Evolutionary conservation across 2,329 filamentous ascomycete species (phyloP).

Genomic region (Waltergamsia citrina): DNA sequence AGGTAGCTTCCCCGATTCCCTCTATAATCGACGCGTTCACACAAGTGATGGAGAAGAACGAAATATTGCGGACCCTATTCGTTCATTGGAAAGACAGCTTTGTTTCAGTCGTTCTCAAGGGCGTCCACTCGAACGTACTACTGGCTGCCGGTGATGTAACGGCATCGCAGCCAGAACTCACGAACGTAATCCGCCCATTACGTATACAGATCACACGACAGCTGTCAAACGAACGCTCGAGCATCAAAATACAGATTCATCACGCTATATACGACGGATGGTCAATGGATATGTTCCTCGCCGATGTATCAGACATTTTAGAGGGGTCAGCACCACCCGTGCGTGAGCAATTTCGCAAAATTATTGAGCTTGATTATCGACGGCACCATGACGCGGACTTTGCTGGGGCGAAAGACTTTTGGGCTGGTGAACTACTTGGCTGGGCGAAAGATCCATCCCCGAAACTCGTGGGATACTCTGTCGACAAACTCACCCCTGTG

Average conservation of each 20-base stretch:
- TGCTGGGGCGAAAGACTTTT: conserved; percentile 44
- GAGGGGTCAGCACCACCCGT: conserved; percentile 11
- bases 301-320: conserved; percentile 52
- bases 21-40: conserved; percentile 39
- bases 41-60: conserved; percentile 42
- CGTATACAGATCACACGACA: neutral
- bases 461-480: conserved; percentile 23
- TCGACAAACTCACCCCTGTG: conserved; percentile 14
- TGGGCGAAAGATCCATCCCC: conserved; percentile 47
- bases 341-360: conserved; percentile 49
- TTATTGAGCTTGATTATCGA: conserved; percentile 42
- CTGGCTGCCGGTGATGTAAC: no score
- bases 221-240: neutral
- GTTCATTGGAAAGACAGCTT: conserved; percentile 8
- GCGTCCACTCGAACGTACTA: no score
- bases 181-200: neutral
- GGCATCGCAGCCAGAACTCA: no score
- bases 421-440: conserved; percentile 55
- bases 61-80: conserved; percentile 70
- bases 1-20: conserved; percentile 27
- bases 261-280: conserved; percentile 91
- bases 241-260: conserved; percentile 52
- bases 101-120: conserved; percentile 49
- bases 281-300: conserved; percentile 68
- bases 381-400: neutral